Base-by-base conservation (phyloP, 192 early-diverging fungal species). In the Powellomyces hirtus region DNA sequence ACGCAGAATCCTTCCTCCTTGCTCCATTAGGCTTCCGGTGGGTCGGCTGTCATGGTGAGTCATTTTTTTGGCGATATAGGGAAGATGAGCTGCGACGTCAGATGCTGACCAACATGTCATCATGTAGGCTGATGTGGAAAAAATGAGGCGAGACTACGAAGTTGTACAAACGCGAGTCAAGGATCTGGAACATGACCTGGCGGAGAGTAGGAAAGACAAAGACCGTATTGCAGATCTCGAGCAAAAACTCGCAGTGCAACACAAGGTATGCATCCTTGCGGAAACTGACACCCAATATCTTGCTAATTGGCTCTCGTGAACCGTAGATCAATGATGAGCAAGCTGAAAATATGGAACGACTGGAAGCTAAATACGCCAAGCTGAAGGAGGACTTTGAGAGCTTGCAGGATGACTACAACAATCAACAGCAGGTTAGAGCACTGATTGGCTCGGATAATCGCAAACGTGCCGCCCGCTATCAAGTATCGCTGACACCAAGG, bases 361-460 rank as follows among this genome's bases (percentile, higher is more conserved):
- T 85, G 44, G 64, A 75, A 38, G 75, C 70, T 13, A 70, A 78
- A 29, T 63, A 77, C 55, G 24, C 59, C 8, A 74, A 83, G 61
- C 65, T 89, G 53, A 83, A 90, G 58, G 62, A 82, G 55, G 83
- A 89, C 36, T 86, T 78, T 58, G 83, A 81, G 42, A 81, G 81
- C 38, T 73, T 91, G 55, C 81, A 89, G 56, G 89, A 91, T 53
- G 90, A 91, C 50, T 89, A 87, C 74, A 78, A 79, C 49, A 84
- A 84, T 26, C 89, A 90, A 70, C 88, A 90, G 52, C 88, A 89
- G 73, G 89, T 90, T 62, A 0, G 53, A 16, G 40, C 40, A 42
- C n/a, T n/a, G n/a, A n/a, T n/a, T n/a, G n/a, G n/a, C 24, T 30
- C 59, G 36, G 26, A 59, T 30, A 64, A 27, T 57, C 27, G 3